Conservation (phyloP, 352 stramenopile species). For the Globisporangium cystogenes region DNA sequence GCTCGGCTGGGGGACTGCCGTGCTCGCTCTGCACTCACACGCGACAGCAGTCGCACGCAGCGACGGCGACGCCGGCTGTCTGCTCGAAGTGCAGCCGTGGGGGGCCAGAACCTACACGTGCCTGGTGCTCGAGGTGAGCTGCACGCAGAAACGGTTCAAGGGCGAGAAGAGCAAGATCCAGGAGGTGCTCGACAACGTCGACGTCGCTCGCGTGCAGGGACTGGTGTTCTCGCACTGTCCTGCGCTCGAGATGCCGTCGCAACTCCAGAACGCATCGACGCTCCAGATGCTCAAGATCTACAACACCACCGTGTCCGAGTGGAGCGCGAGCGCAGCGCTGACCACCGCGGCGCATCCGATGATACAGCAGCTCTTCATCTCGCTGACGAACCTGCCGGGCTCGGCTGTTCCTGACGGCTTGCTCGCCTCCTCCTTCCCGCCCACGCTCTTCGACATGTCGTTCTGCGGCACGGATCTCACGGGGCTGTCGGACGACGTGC, state of each 20-base stretch:
- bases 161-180: neutral
- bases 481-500: constrained; percentile 4
- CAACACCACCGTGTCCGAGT: constrained; percentile 13
- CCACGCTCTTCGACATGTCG: constrained; percentile 8
- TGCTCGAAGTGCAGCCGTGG: constrained; percentile 16
- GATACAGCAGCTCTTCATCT: constrained; percentile 15
- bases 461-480: constrained; percentile 8
- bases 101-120: constrained; percentile 12
- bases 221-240: constrained; percentile 19
- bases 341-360: neutral
- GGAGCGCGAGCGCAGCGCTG: constrained; percentile 9
- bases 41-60: constrained; percentile 11
- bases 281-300: constrained; percentile 20
- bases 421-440: neutral
- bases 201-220: constrained; percentile 3
- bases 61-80: constrained; percentile 5
- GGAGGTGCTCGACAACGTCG: neutral
- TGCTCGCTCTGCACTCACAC: constrained; percentile 9
- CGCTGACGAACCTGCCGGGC: constrained; percentile 15
- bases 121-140: constrained; percentile 7
- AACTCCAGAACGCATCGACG: constrained; percentile 10
- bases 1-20: constrained; percentile 12
- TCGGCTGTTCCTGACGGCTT: constrained; percentile 6
- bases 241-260: constrained; percentile 8
- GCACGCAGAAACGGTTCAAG: constrained; percentile 2